A percentile compares a stretch with the other conserved stretches of the same genome.
Evolutionary conservation across 2,329 filamentous ascomycete genomes (phyloP).

Genomic region (Fusarium anthophilum): DNA sequence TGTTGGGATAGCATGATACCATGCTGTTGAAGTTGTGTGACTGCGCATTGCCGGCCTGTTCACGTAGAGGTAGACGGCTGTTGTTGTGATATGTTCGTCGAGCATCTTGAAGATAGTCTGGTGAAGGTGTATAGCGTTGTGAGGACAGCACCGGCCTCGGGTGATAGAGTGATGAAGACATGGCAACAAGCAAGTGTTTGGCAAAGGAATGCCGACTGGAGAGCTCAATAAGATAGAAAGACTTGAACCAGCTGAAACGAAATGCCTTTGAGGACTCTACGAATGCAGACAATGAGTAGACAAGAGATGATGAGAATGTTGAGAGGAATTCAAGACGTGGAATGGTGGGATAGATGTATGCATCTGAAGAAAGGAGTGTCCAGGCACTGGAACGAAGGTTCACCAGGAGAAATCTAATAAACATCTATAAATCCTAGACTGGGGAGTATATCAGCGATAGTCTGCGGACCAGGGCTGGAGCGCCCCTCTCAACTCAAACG

Average conservation of each 20-base stretch:
- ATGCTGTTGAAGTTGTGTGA: slow-evolving; percentile 52
- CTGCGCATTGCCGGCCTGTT: slow-evolving; percentile 64
- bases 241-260: slow-evolving; percentile 42
- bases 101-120: slow-evolving; percentile 57
- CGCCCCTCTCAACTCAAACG: slow-evolving; percentile 44
- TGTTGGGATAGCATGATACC: slow-evolving; percentile 56
- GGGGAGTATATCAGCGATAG: slow-evolving; percentile 45
- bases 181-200: slow-evolving; percentile 37
- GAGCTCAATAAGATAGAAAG: slow-evolving; percentile 43
- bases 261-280: slow-evolving; percentile 44
- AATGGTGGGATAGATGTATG: slow-evolving; percentile 56
- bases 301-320: slow-evolving; percentile 54
- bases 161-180: slow-evolving; percentile 53
- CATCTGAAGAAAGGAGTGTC: slow-evolving; percentile 46
- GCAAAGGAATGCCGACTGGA: slow-evolving; percentile 47
- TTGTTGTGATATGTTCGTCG: slow-evolving; percentile 52
- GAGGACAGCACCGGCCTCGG: slow-evolving; percentile 60
- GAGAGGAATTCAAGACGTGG: slow-evolving; percentile 56
- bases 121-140: slow-evolving; percentile 59
- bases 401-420: slow-evolving; percentile 45
- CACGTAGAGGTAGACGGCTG: slow-evolving; percentile 58
- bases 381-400: slow-evolving; percentile 51
- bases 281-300: slow-evolving; percentile 46
- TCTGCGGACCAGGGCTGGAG: slow-evolving; percentile 45
- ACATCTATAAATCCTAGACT: slow-evolving; percentile 53